These are phyloP conservation scores for Sphenostylis stenocarpa DNA, from an alignment of 306 rosid genomes.

Conservation along the genomic window DNA sequence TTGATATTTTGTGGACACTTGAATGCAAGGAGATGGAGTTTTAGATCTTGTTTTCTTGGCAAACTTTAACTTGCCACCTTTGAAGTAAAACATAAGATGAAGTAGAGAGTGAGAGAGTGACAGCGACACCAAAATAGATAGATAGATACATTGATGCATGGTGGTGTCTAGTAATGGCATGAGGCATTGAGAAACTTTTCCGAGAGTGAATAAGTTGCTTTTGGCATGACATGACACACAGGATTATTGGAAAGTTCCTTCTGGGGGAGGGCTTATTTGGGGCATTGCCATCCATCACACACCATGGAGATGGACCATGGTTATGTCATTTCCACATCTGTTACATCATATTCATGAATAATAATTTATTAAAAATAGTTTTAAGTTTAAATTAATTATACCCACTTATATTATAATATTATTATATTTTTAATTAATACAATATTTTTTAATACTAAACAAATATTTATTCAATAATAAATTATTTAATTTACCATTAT, in stretches of 20 bases:
- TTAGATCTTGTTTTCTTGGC: neutral
- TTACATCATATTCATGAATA: no score
- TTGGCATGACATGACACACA: constrained; percentile 8
- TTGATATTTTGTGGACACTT: neutral
- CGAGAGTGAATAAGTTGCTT: neutral
- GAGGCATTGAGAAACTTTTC: neutral
- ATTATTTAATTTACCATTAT: no score
- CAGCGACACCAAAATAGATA: neutral
- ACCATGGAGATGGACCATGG: neutral
- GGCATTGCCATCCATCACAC: neutral
- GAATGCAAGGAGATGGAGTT: neutral
- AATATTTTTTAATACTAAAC: no score
- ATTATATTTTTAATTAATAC: no score
- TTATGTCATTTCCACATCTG: no score
- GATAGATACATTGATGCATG: neutral
- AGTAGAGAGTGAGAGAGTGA: neutral
- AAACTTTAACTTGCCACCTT: neutral
- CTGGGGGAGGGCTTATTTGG: constrained; percentile 42
- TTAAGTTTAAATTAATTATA: no score
- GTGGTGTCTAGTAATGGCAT: neutral
- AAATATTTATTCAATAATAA: no score
- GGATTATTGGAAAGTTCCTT: neutral
- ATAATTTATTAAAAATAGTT: no score
- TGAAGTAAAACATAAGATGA: constrained; percentile 20
- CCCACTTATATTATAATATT: no score